These are phyloP conservation scores for Bacidia rubella DNA, from an alignment of 495 filamentous ascomycete genomes.

Conservation along the genomic window DNA sequence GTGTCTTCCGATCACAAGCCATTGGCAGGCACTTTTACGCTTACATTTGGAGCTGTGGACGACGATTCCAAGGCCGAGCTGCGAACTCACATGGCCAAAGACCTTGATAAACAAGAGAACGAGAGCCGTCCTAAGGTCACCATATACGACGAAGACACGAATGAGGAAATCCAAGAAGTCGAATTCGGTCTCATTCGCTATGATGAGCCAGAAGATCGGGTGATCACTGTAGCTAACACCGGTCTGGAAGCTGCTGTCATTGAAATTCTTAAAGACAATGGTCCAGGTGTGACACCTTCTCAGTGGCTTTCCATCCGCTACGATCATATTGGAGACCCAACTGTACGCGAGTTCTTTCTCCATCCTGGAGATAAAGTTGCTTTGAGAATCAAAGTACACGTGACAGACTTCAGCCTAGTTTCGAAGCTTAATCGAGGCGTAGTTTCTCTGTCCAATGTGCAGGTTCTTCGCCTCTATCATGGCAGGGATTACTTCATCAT, in stretches of 20 bases:
- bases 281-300: constrained; percentile 24
- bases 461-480: constrained; percentile 73
- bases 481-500: constrained; percentile 90
- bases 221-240: constrained; percentile 81
- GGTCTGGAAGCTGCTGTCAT: constrained; percentile 69
- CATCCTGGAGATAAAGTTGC: constrained; percentile 72
- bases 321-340: constrained; percentile 22
- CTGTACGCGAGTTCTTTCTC: constrained; percentile 40
- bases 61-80: constrained; percentile 69
- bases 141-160: constrained; percentile 31
- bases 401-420: constrained; percentile 50
- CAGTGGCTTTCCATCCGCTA: constrained; percentile 54
- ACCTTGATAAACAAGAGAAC: constrained; percentile 85
- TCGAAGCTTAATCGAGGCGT: constrained; percentile 56
- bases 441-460: constrained; percentile 59
- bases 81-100: constrained; percentile 74
- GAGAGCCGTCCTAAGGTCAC: constrained; percentile 77
- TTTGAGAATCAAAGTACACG: constrained; percentile 47
- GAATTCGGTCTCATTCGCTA: constrained; percentile 65
- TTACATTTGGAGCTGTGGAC: constrained; percentile 75
- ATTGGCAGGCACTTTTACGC: constrained; percentile 58
- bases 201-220: constrained; percentile 46
- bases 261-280: constrained; percentile 38
- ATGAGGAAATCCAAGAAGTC: constrained; percentile 41
- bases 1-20: constrained; percentile 96